Evolutionary conservation across 2,329 filamentous ascomycete species (phyloP).

Genomic region (Harringtonia aguacate): DNA sequence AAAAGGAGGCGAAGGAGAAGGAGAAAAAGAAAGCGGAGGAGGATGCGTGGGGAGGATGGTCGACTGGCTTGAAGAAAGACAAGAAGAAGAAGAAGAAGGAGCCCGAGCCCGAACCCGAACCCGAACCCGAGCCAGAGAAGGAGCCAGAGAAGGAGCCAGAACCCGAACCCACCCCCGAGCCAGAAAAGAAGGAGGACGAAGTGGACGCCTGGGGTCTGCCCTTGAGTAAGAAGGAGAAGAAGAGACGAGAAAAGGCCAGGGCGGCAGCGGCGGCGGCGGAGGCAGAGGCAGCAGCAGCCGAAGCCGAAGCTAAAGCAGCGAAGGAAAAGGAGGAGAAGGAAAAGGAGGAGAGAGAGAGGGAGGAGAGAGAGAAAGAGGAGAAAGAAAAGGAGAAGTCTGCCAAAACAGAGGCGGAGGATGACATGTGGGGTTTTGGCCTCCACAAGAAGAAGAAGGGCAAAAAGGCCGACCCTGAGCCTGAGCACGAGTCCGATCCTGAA

Average conservation of each 20-base stretch:
- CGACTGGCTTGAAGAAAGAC: conserved; percentile 20
- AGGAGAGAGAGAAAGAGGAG: conserved; percentile 18
- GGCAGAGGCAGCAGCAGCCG: background rate
- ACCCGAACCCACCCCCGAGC: background rate
- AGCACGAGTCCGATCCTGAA: conserved; percentile 6
- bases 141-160: conserved; percentile 10
- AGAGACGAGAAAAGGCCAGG: conserved; percentile 14
- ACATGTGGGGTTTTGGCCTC: conserved; percentile 6
- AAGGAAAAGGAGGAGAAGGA: conserved; percentile 18
- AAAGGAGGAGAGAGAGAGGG: conserved; percentile 5
- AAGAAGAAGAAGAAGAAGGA: conserved; percentile 18
- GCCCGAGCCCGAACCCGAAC: conserved; percentile 5
- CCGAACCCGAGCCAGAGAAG: conserved; percentile 14
- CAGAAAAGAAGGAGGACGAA: conserved; percentile 1
- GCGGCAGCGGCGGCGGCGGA: conserved; percentile 14
- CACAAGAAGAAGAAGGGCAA: conserved; percentile 9
- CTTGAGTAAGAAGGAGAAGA: conserved; percentile 15
- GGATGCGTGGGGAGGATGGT: conserved; percentile 5
- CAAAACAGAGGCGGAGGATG: background rate
- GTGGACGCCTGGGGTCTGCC: conserved; percentile 6
- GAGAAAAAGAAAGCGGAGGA: conserved; percentile 9
- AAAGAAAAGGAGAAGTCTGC: conserved; percentile 18
- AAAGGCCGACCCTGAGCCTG: conserved; percentile 12
- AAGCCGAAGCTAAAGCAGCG: conserved; percentile 19
- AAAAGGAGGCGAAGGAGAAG: conserved; percentile 19